Percentiles rank a stretch among this genome's conserved stretches.
Evolutionary conservation across 2,329 filamentous ascomycete genomes (phyloP).

Genomic region (Botrytis galanthina): DNA sequence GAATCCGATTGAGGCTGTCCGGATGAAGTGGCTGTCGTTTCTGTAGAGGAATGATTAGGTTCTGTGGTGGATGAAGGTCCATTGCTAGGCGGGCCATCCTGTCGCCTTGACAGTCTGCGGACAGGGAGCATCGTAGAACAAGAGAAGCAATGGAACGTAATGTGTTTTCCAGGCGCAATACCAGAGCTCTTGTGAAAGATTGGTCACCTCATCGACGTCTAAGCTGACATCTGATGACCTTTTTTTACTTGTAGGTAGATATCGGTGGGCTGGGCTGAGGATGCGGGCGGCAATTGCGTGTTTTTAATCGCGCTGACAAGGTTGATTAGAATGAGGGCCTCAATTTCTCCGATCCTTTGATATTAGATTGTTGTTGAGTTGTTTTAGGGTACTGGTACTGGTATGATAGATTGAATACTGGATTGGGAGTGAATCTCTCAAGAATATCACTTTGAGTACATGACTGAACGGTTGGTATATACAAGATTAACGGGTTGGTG

Average conservation of each 20-base stretch:
- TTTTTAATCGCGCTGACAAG: constrained; percentile 14
- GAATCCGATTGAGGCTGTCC: neutral
- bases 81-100: constrained; percentile 11
- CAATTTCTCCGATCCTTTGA: neutral
- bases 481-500: neutral
- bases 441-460: neutral
- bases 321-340: neutral
- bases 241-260: neutral
- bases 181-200: constrained; percentile 14
- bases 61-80: constrained; percentile 10
- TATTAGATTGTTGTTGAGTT: neutral
- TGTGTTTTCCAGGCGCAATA: constrained; percentile 1
- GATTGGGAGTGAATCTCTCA: neutral
- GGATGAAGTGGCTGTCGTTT: neutral
- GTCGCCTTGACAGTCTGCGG: constrained; percentile 15
- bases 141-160: constrained; percentile 2
- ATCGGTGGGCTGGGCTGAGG: constrained; percentile 2
- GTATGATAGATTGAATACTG: neutral
- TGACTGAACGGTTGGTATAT: neutral
- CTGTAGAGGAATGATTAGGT: neutral
- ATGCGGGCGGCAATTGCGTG: constrained; percentile 16
- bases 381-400: neutral
- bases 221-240: constrained; percentile 12
- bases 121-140: constrained; percentile 16
- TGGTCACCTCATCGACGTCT: constrained; percentile 18